Conservation (phyloP, 176 grass and related monocot species). For the Musa itinerans region DNA sequence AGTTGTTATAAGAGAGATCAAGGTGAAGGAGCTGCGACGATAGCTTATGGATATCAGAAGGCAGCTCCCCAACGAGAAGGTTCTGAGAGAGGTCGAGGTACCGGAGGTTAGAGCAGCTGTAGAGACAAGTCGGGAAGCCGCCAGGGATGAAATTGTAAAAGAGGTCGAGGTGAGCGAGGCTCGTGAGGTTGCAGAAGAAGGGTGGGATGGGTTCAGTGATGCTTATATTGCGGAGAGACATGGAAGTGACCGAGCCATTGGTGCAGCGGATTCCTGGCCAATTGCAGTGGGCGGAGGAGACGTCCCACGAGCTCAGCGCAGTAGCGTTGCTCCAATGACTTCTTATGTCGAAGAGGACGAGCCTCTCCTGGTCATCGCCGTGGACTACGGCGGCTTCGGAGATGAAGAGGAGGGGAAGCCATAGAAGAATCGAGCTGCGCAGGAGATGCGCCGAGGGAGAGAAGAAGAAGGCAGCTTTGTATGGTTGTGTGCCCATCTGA, state of each 20-base stretch:
- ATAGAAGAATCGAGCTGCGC: not conserved
- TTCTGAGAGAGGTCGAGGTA: constrained; percentile 54
- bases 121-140: constrained; percentile 43
- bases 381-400: constrained; percentile 5
- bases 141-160: constrained; percentile 38
- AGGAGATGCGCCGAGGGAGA: not conserved
- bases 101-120: constrained; percentile 31
- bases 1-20: constrained; percentile 40
- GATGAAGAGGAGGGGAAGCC: constrained; percentile 18
- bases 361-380: constrained; percentile 17
- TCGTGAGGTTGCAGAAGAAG: constrained; percentile 34
- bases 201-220: constrained; percentile 28
- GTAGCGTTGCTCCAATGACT: constrained; percentile 23
- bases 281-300: constrained; percentile 28
- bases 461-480: not conserved
- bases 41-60: constrained; percentile 29
- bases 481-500: not conserved
- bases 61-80: constrained; percentile 34
- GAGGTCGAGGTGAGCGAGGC: constrained; percentile 49
- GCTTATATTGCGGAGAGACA: constrained; percentile 5
- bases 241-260: constrained; percentile 8
- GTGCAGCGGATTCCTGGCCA: constrained; percentile 40
- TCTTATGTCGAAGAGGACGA: constrained; percentile 28
- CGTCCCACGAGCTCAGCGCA: constrained; percentile 47
- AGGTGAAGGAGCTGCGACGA: constrained; percentile 27